phyloP scores from a whole-genome alignment of 1,284 basidiomycete genomes.

The Melanopsichium pennsylvanicum region DNA sequence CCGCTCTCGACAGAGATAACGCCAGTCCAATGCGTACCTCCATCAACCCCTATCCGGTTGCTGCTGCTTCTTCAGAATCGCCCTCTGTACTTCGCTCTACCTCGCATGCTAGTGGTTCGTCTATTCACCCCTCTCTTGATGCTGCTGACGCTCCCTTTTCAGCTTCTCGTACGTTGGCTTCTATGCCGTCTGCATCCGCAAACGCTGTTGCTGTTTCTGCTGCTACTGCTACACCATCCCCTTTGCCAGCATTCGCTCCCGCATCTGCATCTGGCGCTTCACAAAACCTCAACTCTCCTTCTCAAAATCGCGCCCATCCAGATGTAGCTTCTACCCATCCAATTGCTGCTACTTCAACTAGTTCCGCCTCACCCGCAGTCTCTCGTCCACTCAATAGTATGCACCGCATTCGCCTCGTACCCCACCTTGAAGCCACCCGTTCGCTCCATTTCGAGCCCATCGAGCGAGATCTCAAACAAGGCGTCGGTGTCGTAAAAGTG shows the following conservation, averaged over 20 bases:
- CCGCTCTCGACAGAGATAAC: slow-evolving; percentile 16
- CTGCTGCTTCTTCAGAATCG: too few relatives aligned
- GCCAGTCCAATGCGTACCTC: slow-evolving; percentile 18
- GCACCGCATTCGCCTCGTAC: slow-evolving; percentile 80
- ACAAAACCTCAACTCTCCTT: too few relatives aligned
- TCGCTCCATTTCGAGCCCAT: slow-evolving; percentile 93
- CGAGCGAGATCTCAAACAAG: slow-evolving; percentile 75
- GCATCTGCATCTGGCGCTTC: too few relatives aligned
- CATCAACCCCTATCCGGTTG: slow-evolving; percentile 1
- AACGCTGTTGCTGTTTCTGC: slow-evolving; percentile 2
- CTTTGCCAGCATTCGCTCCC: too few relatives aligned
- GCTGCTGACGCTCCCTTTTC: not conserved
- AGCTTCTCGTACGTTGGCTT: slow-evolving; percentile 19
- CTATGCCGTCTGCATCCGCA: slow-evolving; percentile 2
- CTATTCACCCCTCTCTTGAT: slow-evolving; percentile 5
- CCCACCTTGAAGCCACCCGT: slow-evolving; percentile 87
- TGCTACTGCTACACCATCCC: slow-evolving; percentile 1
- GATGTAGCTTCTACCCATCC: slow-evolving; percentile 6
- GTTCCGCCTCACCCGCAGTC: slow-evolving; percentile 2
- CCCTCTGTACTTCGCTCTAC: slow-evolving; percentile 20
- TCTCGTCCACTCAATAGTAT: slow-evolving; percentile 45
- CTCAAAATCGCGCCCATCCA: too few relatives aligned
- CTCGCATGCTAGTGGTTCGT: slow-evolving; percentile 6
- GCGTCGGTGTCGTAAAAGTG: slow-evolving; percentile 76
- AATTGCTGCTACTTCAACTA: not conserved